phyloP scores from a whole-genome alignment of 1,139 yeast genomes.

The Ogataea hybrid region DNA sequence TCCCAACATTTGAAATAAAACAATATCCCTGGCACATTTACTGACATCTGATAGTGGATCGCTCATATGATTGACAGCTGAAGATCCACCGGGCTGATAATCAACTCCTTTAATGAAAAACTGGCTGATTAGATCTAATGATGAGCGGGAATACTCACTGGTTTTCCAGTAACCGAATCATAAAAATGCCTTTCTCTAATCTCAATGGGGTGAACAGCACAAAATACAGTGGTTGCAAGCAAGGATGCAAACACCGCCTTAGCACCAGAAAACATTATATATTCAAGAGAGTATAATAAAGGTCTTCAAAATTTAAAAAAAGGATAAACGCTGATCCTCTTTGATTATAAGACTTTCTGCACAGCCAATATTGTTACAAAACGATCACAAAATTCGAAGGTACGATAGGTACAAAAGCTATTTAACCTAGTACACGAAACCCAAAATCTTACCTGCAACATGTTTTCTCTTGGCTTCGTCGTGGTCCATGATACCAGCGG shows the following conservation, averaged over 20 bases:
- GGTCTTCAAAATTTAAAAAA: not conserved
- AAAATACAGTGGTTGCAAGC: slow-evolving; percentile 8
- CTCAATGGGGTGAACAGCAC: slow-evolving; percentile 52
- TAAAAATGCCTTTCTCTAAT: slow-evolving; percentile 70
- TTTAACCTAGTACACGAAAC: slow-evolving; percentile 76
- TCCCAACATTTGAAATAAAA: slow-evolving; percentile 71
- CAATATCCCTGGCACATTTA: slow-evolving; percentile 71
- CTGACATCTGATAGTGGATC: slow-evolving; percentile 77
- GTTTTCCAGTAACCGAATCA: slow-evolving; percentile 72
- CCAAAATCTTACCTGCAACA: slow-evolving; percentile 96
- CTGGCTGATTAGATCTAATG: slow-evolving; percentile 32
- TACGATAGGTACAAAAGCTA: not conserved
- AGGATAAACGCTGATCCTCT: slow-evolving; percentile 12
- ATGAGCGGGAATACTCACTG: slow-evolving; percentile 44
- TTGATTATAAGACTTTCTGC: not conserved
- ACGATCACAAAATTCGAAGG: not conserved
- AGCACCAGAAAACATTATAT: slow-evolving; percentile 5
- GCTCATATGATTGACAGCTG: slow-evolving; percentile 44
- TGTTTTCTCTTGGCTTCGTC: slow-evolving; percentile 99
- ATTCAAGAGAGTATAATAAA: not conserved
- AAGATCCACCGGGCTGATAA: slow-evolving; percentile 74
- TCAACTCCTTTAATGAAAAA: slow-evolving; percentile 77
- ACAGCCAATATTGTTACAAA: not conserved
- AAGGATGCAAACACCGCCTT: slow-evolving; percentile 7
- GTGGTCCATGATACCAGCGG: slow-evolving; percentile 99